These are phyloP conservation scores for Rosellinia necatrix DNA, from an alignment of 2,329 filamentous ascomycete genomes.

Conservation along the genomic window DNA sequence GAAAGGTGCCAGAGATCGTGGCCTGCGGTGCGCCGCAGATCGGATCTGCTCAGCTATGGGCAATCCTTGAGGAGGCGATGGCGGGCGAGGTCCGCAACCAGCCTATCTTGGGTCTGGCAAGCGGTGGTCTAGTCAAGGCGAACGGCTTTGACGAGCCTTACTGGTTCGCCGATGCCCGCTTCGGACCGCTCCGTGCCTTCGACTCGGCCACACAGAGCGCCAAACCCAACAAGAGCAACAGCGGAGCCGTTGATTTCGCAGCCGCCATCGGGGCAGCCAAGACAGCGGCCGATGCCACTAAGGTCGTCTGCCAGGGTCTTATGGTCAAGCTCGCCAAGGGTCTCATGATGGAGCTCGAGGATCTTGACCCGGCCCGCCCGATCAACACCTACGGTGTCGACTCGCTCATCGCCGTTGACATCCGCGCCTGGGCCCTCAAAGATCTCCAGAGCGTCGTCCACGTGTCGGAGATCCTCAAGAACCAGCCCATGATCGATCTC, in stretches of 20 bases:
- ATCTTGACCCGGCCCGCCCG: slow-evolving; percentile 35
- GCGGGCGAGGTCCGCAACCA: slow-evolving; percentile 33
- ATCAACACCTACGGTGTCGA: slow-evolving; percentile 39
- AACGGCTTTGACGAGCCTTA: slow-evolving; percentile 39
- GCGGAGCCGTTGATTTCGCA: slow-evolving; percentile 29
- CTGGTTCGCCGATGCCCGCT: slow-evolving; percentile 39
- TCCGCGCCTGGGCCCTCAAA: slow-evolving; percentile 37
- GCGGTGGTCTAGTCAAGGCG: slow-evolving; percentile 36
- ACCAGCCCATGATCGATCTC: slow-evolving; percentile 35
- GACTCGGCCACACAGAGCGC: slow-evolving; percentile 28
- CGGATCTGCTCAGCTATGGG: slow-evolving; percentile 32
- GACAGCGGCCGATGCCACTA: slow-evolving; percentile 30
- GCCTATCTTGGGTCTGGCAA: slow-evolving; percentile 36
- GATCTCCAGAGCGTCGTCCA: slow-evolving; percentile 35
- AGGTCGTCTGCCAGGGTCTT: slow-evolving; percentile 34
- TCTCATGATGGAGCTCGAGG: slow-evolving; percentile 40
- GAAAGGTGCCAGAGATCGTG: slow-evolving; percentile 39
- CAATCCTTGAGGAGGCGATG: slow-evolving; percentile 35
- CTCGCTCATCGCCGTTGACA: slow-evolving; percentile 37
- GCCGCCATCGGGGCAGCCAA: slow-evolving; percentile 30
- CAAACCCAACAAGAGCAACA: slow-evolving; percentile 27
- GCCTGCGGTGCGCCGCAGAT: slow-evolving; percentile 35
- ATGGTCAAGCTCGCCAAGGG: slow-evolving; percentile 39
- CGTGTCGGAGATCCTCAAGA: slow-evolving; percentile 36
- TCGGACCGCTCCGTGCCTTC: slow-evolving; percentile 33